Evolutionary conservation across 1,284 basidiomycete species (phyloP), one percentile per base, ranked within the genome.

Genomic region (Trichosporon ovoides): DNA sequence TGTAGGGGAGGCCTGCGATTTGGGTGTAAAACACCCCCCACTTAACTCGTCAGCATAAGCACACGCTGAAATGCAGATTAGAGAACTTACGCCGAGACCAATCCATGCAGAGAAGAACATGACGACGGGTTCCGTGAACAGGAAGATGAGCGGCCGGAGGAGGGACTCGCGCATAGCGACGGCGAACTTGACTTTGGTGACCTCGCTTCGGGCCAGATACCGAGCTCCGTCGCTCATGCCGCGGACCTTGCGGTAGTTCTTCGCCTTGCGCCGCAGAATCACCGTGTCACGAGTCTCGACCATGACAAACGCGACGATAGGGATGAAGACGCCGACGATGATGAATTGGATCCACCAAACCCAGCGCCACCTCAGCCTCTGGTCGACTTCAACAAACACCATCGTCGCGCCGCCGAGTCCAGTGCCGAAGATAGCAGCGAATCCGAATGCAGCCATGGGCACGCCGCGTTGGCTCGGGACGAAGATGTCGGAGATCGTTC

Each of bases 11-110:
- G 0, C 86, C 87, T 81, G 85, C 83, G 31, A 90, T 78, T 59
- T 88, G 76, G 58, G 82, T 83, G 69, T 84, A 91, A 49, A 87
- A 73, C 12, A 91, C 82, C 0, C 89, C 89, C 89, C 88, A 91
- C 67, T 71, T 36, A 7, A n/a, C 37, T 2, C 13, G 35, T 52
- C 52, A 28, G 34, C 38, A 20, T n/a, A n/a, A n/a, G n/a, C n/a
- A n/a, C n/a, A n/a, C n/a, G n/a, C n/a, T n/a, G n/a, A n/a, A n/a
- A n/a, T n/a, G n/a, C n/a, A n/a, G n/a, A n/a, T n/a, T n/a, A n/a
- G n/a, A n/a, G n/a, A n/a, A 66, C 67, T 63, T 36, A 70, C 68
- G 1, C 82, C 82, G 59, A 88, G 85, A 1, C 86, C 86, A 50
- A 85, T 77, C 88, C 88, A 91, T 14, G 88, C 61, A 59, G 86